These are phyloP conservation scores for Mycena rosella DNA, from an alignment of 768 basidiomycete species.

Conservation along the genomic window DNA sequence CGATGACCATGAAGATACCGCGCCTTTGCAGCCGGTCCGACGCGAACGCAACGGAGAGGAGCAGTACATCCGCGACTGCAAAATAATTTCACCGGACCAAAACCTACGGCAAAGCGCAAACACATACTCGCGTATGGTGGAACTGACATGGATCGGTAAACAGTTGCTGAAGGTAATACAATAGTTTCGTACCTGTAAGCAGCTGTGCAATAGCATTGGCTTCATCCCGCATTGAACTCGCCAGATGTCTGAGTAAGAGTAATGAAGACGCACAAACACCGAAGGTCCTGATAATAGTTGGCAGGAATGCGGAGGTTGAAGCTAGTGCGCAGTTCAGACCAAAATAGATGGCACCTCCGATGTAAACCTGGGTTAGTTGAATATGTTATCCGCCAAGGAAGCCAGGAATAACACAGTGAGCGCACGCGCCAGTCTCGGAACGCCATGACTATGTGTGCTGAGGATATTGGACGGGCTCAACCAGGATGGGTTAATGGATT, in stretches of 20 bases:
- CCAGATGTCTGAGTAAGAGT: background rate
- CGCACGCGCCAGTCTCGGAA: conserved; percentile 80
- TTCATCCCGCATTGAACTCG: conserved; percentile 42
- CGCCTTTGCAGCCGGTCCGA: conserved; percentile 79
- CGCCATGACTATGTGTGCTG: conserved; percentile 75
- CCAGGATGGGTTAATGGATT: background rate
- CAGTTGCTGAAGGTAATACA: background rate
- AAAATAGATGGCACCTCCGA: conserved; percentile 81
- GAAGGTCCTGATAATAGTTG: conserved; percentile 83
- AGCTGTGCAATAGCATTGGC: conserved; percentile 77
- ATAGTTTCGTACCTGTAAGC: conserved; percentile 56
- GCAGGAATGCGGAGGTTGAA: conserved; percentile 85
- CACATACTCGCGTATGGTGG: conserved; percentile 73
- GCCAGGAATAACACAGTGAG: too few species aligned
- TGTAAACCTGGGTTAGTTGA: conserved; percentile 59
- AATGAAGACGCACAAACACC: conserved; percentile 72
- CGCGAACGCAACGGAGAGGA: conserved; percentile 67
- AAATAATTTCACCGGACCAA: background rate
- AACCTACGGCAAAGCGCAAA: background rate
- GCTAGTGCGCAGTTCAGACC: conserved; percentile 81
- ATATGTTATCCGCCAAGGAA: background rate
- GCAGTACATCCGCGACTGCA: conserved; percentile 69
- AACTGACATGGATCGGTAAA: conserved; percentile 49
- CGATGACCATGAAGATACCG: conserved; percentile 59
- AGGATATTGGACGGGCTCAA: too few species aligned